Evolutionary conservation across 164 flowering plant genomes (phyloP).

Genomic region (Vitis vinifera): ASM3070453v1 NC_081819.1:15567001-15567500

Average conservation of each 20-base stretch:
- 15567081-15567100: no score
- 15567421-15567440: conserved; percentile 85
- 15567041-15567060: no score
- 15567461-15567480: neutral
- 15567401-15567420: conserved; percentile 94
- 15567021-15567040: neutral
- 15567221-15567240: conserved; percentile 1
- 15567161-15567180: no score
- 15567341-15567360: conserved; percentile 91
- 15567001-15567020: conserved; percentile 55
- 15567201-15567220: neutral
- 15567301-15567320: conserved; percentile 5
- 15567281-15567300: neutral
- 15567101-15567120: no score
- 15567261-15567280: neutral
- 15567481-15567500: neutral
- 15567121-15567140: no score
- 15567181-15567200: neutral
- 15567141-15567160: no score
- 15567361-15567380: conserved; percentile 91
- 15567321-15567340: conserved; percentile 85
- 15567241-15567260: neutral
- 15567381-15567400: conserved; percentile 77
- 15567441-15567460: neutral
- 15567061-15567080: no score